These are phyloP conservation scores for Kodamaea kaohsiungensis DNA, from an alignment of 805 yeast species.

Conservation along the genomic window DNA sequence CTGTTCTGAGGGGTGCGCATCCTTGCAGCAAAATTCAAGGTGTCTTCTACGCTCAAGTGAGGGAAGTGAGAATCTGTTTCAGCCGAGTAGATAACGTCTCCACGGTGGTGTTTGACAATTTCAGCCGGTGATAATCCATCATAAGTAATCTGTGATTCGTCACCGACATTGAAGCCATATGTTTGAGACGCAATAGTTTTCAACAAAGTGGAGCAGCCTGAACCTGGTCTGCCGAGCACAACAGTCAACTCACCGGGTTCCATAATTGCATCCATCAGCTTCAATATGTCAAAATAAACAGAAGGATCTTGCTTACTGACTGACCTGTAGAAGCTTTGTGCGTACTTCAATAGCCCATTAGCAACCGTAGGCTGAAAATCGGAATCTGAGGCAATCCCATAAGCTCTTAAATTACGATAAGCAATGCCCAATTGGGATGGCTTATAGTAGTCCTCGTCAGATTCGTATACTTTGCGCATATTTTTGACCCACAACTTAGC, in stretches of 20 bases:
- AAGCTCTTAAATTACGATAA: constrained; percentile 58
- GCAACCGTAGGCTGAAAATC: constrained; percentile 64
- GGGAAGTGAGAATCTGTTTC: constrained; percentile 62
- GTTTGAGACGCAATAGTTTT: constrained; percentile 42
- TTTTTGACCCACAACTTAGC: constrained; percentile 70
- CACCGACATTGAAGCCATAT: constrained; percentile 37
- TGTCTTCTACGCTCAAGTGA: constrained; percentile 54
- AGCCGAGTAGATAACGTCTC: constrained; percentile 46
- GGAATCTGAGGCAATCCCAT: constrained; percentile 66
- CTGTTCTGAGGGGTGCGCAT: constrained; percentile 47
- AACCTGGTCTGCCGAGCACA: constrained; percentile 44
- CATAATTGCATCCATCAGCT: constrained; percentile 37
- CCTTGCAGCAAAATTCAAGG: constrained; percentile 55
- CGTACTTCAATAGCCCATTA: constrained; percentile 34
- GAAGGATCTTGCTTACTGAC: constrained; percentile 23
- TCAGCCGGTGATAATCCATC: constrained; percentile 36
- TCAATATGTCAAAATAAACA: constrained; percentile 32
- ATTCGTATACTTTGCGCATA: constrained; percentile 50
- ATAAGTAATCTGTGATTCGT: constrained; percentile 32
- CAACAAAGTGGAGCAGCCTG: constrained; percentile 43
- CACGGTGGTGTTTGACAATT: constrained; percentile 31
- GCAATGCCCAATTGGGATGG: constrained; percentile 63
- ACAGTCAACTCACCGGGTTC: constrained; percentile 42
- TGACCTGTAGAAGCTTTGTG: constrained; percentile 17
- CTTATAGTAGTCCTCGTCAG: constrained; percentile 63